phyloP scores from a whole-genome alignment of 1,284 basidiomycete species.

The Meira miltonrushii region DNA sequence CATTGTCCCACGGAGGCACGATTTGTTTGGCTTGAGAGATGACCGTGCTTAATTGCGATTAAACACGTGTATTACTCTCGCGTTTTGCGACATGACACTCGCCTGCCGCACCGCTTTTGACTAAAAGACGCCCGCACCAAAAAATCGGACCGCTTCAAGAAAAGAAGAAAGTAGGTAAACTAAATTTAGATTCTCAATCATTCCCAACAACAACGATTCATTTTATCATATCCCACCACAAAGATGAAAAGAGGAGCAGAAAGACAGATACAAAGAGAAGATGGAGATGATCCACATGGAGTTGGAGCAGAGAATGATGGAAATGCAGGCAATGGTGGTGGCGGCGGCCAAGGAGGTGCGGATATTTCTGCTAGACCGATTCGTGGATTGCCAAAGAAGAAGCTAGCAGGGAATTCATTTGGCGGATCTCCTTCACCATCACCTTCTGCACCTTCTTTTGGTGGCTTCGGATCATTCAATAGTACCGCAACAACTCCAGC shows the following conservation, averaged over 20 bases:
- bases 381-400: constrained; percentile 7
- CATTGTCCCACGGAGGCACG: too few species aligned
- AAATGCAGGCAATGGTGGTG: too few species aligned
- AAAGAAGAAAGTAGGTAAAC: too few species aligned
- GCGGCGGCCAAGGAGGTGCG: neutral
- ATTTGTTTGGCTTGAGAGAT: too few species aligned
- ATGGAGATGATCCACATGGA: constrained; percentile 9
- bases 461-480: neutral
- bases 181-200: too few species aligned
- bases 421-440: constrained; percentile 1
- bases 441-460: neutral
- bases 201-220: too few species aligned
- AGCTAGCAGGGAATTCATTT: neutral
- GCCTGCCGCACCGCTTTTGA: too few species aligned
- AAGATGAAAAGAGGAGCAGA: constrained; percentile 10
- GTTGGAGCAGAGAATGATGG: constrained; percentile 3
- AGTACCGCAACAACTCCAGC: neutral
- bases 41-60: too few species aligned
- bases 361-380: constrained; percentile 6
- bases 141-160: too few species aligned
- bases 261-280: constrained; percentile 7
- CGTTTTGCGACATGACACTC: too few species aligned
- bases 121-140: too few species aligned
- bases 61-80: too few species aligned
- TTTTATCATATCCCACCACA: neutral